phyloP scores from a whole-genome alignment of 805 yeast genomes.

The Candida corydali region DNA sequence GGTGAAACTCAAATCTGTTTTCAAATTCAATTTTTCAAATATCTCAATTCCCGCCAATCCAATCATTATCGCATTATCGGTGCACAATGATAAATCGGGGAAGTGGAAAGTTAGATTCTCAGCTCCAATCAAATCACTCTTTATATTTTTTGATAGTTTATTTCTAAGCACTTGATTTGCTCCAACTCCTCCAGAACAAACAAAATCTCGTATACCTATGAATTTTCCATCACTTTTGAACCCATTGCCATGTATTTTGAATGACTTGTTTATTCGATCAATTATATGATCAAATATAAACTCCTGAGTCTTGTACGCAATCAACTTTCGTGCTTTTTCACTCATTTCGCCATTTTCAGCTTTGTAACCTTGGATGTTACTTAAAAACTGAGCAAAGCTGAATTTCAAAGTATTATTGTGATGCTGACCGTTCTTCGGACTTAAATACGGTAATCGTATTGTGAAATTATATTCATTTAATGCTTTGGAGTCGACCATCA shows the following conservation, averaged over 20 bases:
- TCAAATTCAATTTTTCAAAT: conserved; percentile 48
- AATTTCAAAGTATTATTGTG: conserved; percentile 37
- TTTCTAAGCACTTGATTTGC: conserved; percentile 59
- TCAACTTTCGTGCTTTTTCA: conserved; percentile 37
- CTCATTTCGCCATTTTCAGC: conserved; percentile 11
- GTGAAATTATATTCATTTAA: conserved; percentile 22
- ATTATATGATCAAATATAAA: conserved; percentile 70
- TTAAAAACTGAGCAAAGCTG: conserved; percentile 75
- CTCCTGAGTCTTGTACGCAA: conserved; percentile 60
- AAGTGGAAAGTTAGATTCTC: conserved; percentile 44
- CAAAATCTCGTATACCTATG: conserved; percentile 47
- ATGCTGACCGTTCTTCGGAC: conserved; percentile 23
- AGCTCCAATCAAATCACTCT: conserved; percentile 11
- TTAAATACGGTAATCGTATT: conserved; percentile 28
- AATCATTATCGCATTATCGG: conserved; percentile 96
- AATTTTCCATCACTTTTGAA: conserved; percentile 37
- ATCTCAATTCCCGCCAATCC: conserved; percentile 96
- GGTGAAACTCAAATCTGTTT: conserved; percentile 50
- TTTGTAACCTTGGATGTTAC: conserved; percentile 42
- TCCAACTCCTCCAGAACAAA: conserved; percentile 94
- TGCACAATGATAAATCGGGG: conserved; percentile 72
- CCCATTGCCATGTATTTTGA: conserved; percentile 29
- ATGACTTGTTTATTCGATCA: conserved; percentile 54
- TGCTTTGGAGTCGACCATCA: conserved; percentile 16
- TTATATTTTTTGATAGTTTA: conserved; percentile 40